These are phyloP conservation scores for Xylaria sp. DNA, from an alignment of 2,329 filamentous ascomycete species.

Conservation along the genomic window DNA sequence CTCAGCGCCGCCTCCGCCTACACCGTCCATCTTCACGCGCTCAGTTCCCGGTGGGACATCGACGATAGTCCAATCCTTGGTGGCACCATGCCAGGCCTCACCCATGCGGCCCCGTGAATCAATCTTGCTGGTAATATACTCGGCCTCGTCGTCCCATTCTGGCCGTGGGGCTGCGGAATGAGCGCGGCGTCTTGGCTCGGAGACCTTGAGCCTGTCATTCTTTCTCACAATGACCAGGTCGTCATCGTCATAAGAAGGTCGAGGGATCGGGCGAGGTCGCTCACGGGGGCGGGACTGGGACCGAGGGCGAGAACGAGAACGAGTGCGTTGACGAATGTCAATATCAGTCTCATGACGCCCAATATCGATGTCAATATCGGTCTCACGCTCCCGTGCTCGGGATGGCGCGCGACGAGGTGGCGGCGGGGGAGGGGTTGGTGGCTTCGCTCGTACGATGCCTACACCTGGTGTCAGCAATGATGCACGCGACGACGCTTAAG, in stretches of 20 bases:
- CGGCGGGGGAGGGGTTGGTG: constrained; percentile 60
- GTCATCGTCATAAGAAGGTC: constrained; percentile 63
- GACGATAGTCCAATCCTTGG: constrained; percentile 81
- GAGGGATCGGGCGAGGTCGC: constrained; percentile 51
- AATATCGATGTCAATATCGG: constrained; percentile 70
- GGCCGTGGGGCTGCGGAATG: constrained; percentile 61
- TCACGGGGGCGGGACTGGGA: constrained; percentile 40
- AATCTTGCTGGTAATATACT: constrained; percentile 67
- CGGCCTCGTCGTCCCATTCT: constrained; percentile 72
- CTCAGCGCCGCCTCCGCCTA: constrained; percentile 78
- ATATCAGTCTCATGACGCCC: constrained; percentile 66
- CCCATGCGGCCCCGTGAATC: constrained; percentile 72
- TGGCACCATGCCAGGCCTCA: constrained; percentile 78
- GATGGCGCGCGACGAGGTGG: constrained; percentile 60
- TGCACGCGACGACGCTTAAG: not conserved
- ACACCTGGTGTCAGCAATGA: constrained; percentile 31
- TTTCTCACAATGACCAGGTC: constrained; percentile 72
- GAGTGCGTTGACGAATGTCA: constrained; percentile 60
- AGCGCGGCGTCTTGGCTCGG: constrained; percentile 60
- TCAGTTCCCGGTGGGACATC: constrained; percentile 87
- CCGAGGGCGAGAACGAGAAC: constrained; percentile 51
- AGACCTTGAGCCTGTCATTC: constrained; percentile 58
- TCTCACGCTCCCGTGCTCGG: constrained; percentile 61
- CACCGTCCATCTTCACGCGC: constrained; percentile 82
- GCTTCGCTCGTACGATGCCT: constrained; percentile 59